These are phyloP conservation scores for Aspergillus flavus DNA, from an alignment of 2,329 filamentous ascomycete species.

Conservation along the genomic window DNA sequence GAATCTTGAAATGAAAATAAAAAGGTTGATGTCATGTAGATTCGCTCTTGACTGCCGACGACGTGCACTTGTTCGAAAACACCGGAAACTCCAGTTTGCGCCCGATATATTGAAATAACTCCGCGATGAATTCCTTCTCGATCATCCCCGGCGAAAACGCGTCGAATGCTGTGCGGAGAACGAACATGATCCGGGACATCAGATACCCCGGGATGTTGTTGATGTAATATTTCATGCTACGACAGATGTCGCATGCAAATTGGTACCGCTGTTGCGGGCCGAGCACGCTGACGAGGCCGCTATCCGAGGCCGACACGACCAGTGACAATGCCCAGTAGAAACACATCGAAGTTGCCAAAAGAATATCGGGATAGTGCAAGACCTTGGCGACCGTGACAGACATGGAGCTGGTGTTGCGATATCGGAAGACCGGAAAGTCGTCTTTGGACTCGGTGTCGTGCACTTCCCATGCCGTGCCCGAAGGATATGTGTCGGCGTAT, in stretches of 20 bases:
- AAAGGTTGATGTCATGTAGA: background rate
- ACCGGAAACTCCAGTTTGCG: slow-evolving; percentile 24
- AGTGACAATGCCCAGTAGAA: slow-evolving; percentile 31
- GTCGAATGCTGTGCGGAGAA: slow-evolving; percentile 30
- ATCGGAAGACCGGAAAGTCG: slow-evolving; percentile 25
- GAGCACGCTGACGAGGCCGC: slow-evolving; percentile 25
- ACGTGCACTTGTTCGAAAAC: slow-evolving; percentile 26
- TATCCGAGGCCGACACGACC: slow-evolving; percentile 25
- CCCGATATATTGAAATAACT: slow-evolving; percentile 28
- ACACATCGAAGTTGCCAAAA: slow-evolving; percentile 27
- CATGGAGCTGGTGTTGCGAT: slow-evolving; percentile 24
- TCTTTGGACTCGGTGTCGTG: slow-evolving; percentile 7
- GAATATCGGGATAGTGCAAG: slow-evolving; percentile 28
- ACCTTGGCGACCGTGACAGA: slow-evolving; percentile 18
- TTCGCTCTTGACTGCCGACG: slow-evolving; percentile 16
- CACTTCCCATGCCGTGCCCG: slow-evolving; percentile 20
- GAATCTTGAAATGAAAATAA: background rate
- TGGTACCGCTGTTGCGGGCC: slow-evolving; percentile 28
- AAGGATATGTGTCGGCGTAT: slow-evolving; percentile 20
- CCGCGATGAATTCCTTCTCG: slow-evolving; percentile 28
- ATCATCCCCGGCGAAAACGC: slow-evolving; percentile 29
- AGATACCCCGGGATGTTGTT: slow-evolving; percentile 28
- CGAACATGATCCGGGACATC: slow-evolving; percentile 33
- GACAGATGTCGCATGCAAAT: slow-evolving; percentile 33
- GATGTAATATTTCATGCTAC: slow-evolving; percentile 33